Percentiles rank a stretch among this genome's conserved stretches.
These are phyloP conservation scores for Solanum clarkiae DNA, from an alignment of 257 asterid genomes.

Conservation along the genomic window DNA sequence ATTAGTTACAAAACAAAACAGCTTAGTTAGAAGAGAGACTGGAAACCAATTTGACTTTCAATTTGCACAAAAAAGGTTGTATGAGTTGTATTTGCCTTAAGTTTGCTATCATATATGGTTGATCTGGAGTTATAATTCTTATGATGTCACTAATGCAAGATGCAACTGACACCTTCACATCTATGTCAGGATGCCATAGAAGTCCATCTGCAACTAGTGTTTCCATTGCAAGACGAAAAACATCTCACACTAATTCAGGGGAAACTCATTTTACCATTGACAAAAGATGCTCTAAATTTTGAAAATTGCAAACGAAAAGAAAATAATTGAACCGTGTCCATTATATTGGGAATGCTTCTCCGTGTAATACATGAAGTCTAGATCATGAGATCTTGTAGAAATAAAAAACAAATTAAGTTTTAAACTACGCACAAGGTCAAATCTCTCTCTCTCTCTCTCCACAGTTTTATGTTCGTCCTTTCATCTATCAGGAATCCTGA, in stretches of 20 bases:
- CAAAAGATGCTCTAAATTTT: constrained; percentile 10
- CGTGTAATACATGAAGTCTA: not conserved
- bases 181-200: constrained; percentile 4
- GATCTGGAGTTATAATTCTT: constrained; percentile 16
- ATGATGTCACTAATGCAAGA: constrained; percentile 14
- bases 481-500: not conserved
- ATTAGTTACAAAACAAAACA: not conserved
- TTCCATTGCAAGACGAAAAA: not conserved
- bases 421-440: not conserved
- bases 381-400: not conserved
- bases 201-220: constrained; percentile 13
- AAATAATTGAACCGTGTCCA: not conserved
- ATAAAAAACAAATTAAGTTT: not conserved
- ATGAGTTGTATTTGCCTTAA: constrained; percentile 1
- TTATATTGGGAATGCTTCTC: not conserved
- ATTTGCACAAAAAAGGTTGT: not conserved
- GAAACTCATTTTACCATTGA: constrained; percentile 2
- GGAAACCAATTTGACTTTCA: not conserved
- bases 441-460: not conserved
- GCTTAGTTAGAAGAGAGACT: not conserved
- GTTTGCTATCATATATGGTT: constrained; percentile 5
- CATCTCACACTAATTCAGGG: not conserved
- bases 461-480: not conserved
- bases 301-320: not conserved
- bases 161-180: constrained; percentile 12